Percentiles rank a stretch among this genome's conserved stretches.
Conservation (phyloP, 1,284 basidiomycete genomes). For the Thecaphora frezii region DNA sequence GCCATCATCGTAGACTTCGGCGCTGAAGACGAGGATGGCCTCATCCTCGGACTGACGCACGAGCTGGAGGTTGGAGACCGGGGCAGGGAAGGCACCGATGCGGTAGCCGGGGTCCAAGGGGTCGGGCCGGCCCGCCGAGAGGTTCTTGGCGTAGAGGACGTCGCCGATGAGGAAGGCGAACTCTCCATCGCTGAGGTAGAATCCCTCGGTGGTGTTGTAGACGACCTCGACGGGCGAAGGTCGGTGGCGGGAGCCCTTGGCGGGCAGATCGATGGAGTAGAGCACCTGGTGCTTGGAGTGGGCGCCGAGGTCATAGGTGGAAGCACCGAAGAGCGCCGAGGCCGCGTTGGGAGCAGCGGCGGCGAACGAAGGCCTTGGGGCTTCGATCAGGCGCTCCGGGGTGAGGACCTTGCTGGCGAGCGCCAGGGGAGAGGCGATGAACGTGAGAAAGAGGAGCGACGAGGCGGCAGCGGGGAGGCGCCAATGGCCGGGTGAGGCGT, state of each 20-base stretch:
- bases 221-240: not conserved
- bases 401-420: not conserved
- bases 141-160: conserved; percentile 6
- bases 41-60: not conserved
- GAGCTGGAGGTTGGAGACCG: conserved; percentile 4
- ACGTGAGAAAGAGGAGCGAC: not conserved
- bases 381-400: not conserved
- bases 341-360: not conserved
- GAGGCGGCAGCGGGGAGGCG: too few relatives aligned
- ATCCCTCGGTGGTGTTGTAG: conserved; percentile 1
- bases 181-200: conserved; percentile 4
- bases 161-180: conserved; percentile 3
- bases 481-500: too few relatives aligned
- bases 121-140: not conserved
- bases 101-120: conserved; percentile 1
- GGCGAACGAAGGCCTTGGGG: not conserved
- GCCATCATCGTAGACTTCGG: conserved; percentile 40
- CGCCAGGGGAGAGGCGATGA: not conserved
- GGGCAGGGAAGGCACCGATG: conserved; percentile 11
- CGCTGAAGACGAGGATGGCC: conserved; percentile 29
- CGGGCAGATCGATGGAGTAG: conserved; percentile 1
- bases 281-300: not conserved
- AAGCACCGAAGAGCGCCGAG: not conserved
- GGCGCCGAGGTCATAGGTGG: not conserved
- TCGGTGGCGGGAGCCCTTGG: not conserved